Base-by-base conservation (phyloP, 306 rosid genomes). In the Erythrophleum fordii region DNA sequence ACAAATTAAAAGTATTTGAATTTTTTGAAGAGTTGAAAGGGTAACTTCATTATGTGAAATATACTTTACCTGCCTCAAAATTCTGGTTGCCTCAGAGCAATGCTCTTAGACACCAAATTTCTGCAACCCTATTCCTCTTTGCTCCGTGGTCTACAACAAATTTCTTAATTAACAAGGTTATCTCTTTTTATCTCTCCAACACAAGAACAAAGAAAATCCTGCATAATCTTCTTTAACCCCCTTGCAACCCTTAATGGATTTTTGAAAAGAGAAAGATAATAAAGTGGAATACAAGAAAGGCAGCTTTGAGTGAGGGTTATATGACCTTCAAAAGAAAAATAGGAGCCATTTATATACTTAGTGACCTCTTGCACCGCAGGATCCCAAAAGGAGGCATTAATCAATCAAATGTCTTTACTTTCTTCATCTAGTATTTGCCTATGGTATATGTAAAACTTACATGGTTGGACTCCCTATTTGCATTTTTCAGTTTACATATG, bases 391-490 rank as follows among this genome's bases (percentile, higher is more conserved):
- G 72, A 10, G 72, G 28, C 5, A 65, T 76, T 53, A 64, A 53
- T 72, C 74, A 69, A 73, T 25, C 41, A 23, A n/a, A 3, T 66
- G 51, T 48, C 31, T 22, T 28, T 42, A 45, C 58, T 59, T 11
- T 59, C 29, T 59, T 35, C 42, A 67, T 83, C 76, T 44, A 34
- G 59, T 18, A 65, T n/a, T 65, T 45, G 64, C 41, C 14, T 78
- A 66, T 58, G 22, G 6, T 56, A 37, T 17, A 14, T 61, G 68
- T 83, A 41, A 3, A 64, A 64, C 11, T 28, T 58, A 45, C 4
- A 51, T 8, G 37, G 42, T 66, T 78, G 69, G 29, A 66, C 17
- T 49, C 44, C 35, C 31, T 13, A 11, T 48, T 31, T 69, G 79
- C 71, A 66, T 66, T 23, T 71, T 71, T 70, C 1, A 12, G 45